These are phyloP conservation scores for Penicillium sp. DNA, from an alignment of 2,329 filamentous ascomycete species.

Conservation along the genomic window DNA sequence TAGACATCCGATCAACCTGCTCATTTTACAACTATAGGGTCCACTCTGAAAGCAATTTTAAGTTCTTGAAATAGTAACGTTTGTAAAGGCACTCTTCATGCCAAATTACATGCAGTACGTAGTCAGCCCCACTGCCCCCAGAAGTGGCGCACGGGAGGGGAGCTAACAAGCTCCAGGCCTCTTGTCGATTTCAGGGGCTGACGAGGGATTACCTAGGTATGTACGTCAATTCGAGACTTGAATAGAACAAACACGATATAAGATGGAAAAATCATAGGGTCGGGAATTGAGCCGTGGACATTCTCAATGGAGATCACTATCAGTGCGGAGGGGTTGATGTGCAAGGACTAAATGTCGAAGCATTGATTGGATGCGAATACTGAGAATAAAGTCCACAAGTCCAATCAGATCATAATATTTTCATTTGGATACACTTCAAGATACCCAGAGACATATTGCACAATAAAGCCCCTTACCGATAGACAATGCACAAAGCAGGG, in stretches of 20 bases:
- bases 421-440: not conserved
- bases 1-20: not conserved
- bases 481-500: not conserved
- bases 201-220: too few species aligned
- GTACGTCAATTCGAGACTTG: not conserved
- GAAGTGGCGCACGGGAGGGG: not conserved
- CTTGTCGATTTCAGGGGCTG: not conserved
- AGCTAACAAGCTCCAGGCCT: not conserved
- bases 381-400: not conserved
- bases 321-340: not conserved
- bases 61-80: not conserved
- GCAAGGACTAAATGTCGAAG: not conserved
- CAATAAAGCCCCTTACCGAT: conserved; percentile 5
- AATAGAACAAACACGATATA: not conserved
- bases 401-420: not conserved
- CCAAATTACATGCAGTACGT: not conserved
- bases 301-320: not conserved
- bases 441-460: conserved; percentile 4
- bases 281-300: not conserved
- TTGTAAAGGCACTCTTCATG: not conserved
- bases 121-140: not conserved
- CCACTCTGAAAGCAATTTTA: not conserved
- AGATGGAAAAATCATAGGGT: not conserved
- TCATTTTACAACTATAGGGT: not conserved
- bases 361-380: not conserved